These are phyloP conservation scores for Ensete glaucum DNA, from an alignment of 176 grass and related monocot genomes.

Conservation along the genomic window DNA sequence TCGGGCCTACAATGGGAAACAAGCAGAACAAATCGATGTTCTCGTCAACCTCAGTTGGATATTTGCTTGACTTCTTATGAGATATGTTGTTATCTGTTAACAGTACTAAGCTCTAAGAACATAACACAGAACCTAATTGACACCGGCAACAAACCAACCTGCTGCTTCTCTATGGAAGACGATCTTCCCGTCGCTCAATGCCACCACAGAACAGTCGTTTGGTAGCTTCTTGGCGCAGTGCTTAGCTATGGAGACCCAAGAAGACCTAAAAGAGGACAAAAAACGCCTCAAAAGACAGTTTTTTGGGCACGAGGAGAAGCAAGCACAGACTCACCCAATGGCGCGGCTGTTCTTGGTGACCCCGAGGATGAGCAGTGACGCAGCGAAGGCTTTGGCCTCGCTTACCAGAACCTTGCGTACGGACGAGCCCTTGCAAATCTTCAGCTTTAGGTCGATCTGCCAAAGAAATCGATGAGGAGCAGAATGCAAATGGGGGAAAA, in stretches of 20 bases:
- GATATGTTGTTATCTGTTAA: background rate
- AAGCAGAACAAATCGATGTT: background rate
- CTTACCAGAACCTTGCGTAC: conserved; percentile 60
- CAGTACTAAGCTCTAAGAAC: background rate
- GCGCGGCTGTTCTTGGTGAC: conserved; percentile 42
- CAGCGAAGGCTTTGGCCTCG: conserved; percentile 53
- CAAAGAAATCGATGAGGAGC: conserved; percentile 1
- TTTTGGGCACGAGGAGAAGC: background rate
- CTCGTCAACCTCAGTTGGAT: background rate
- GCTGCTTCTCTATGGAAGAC: conserved; percentile 41
- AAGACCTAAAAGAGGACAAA: conserved; percentile 37
- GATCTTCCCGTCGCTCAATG: conserved; percentile 74
- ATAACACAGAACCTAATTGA: background rate
- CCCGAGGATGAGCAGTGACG: conserved; percentile 68
- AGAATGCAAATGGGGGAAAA: background rate
- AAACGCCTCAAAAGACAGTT: no score
- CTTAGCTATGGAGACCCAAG: conserved; percentile 50
- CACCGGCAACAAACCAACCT: background rate
- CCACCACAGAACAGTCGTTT: conserved; percentile 50
- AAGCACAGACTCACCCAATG: conserved; percentile 36
- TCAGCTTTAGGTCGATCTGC: conserved; percentile 87
- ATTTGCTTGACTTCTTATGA: background rate
- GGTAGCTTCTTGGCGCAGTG: conserved; percentile 81
- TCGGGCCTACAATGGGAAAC: background rate
- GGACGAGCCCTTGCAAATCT: conserved; percentile 89